These are phyloP conservation scores for Scedosporium dehoogii DNA, from an alignment of 2,329 filamentous ascomycete species.

Conservation along the genomic window DNA sequence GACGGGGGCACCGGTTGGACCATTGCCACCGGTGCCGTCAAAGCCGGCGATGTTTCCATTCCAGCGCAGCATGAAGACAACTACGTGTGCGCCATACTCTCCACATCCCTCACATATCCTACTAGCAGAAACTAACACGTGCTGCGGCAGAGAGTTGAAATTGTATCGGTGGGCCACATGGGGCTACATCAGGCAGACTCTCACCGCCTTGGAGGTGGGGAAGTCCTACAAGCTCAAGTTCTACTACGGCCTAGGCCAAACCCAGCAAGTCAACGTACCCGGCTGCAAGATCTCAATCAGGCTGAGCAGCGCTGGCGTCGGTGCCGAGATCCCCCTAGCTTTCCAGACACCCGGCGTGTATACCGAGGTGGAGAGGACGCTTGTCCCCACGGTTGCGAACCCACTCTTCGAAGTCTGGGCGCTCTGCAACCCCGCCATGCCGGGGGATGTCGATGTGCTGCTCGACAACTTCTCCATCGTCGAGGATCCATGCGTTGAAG, in stretches of 20 bases:
- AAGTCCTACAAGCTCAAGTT: slow-evolving; percentile 1
- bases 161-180: background rate
- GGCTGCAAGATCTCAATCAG: background rate
- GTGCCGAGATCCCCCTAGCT: background rate
- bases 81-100: background rate
- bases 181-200: background rate
- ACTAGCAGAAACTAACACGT: background rate
- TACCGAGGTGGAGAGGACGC: background rate
- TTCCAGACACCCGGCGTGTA: background rate
- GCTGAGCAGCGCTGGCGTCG: background rate
- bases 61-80: background rate
- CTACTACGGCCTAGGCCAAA: background rate
- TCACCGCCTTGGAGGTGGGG: background rate
- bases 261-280: background rate
- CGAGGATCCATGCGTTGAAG: background rate
- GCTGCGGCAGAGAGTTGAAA: background rate
- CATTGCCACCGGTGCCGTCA: background rate
- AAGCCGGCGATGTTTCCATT: background rate
- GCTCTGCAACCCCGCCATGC: background rate
- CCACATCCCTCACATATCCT: background rate
- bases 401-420: background rate
- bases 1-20: background rate
- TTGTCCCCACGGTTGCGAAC: background rate
- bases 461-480: background rate
- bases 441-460: background rate